These are phyloP conservation scores for Centella asiatica DNA, from an alignment of 129 eudicot species.

Conservation along the genomic window DNA sequence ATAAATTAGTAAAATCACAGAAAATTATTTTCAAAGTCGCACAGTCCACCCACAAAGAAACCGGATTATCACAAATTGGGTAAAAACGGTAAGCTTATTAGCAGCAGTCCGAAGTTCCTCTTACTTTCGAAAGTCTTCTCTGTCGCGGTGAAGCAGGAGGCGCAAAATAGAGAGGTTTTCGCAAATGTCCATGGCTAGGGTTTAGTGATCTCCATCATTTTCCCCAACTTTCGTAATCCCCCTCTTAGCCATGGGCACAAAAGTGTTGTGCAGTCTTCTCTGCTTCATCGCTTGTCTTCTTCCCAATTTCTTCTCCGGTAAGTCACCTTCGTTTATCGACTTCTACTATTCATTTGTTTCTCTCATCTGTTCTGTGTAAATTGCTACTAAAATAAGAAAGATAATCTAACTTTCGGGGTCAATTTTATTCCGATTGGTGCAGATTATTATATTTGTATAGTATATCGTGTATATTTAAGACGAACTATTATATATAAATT, in stretches of 20 bases:
- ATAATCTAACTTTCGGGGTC: not conserved
- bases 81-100: too few relatives aligned
- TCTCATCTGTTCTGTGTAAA: slow-evolving; percentile 3
- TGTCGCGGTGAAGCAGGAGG: too few relatives aligned
- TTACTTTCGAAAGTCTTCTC: too few relatives aligned
- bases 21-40: too few relatives aligned
- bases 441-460: too few relatives aligned
- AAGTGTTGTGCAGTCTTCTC: slow-evolving; percentile 29
- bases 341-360: slow-evolving; percentile 5
- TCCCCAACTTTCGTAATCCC: not conserved
- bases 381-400: not conserved
- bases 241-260: slow-evolving; percentile 31
- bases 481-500: too few relatives aligned
- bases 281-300: slow-evolving; percentile 36
- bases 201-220: not conserved
- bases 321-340: slow-evolving; percentile 2
- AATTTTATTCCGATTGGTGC: too few relatives aligned
- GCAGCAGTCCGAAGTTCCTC: too few relatives aligned
- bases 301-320: slow-evolving; percentile 45
- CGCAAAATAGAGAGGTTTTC: not conserved
- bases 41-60: too few relatives aligned
- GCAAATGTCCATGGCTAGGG: slow-evolving; percentile 26
- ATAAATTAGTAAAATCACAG: too few relatives aligned
- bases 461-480: too few relatives aligned
- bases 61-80: too few relatives aligned